Conservation (phyloP, 352 stramenopile genomes). For the Globisporangium irregulare region DNA sequence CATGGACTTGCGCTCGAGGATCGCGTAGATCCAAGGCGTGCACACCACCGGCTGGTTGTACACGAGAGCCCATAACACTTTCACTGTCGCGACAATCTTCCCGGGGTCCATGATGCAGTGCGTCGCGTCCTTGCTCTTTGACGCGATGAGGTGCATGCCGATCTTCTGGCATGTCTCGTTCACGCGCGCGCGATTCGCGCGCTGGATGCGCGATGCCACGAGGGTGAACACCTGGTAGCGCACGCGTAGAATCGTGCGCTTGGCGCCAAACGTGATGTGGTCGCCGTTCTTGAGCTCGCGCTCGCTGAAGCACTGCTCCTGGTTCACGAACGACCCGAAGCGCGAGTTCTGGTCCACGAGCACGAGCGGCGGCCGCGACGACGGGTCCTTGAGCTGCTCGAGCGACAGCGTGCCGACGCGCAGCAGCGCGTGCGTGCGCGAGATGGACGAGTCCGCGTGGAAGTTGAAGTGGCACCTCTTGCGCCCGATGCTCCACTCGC, state of each 20-base stretch:
- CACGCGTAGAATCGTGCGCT: constrained; percentile 75
- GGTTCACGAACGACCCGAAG: constrained; percentile 87
- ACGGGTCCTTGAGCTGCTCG: constrained; percentile 57
- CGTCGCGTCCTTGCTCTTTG: constrained; percentile 59
- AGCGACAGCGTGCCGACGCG: constrained; percentile 60
- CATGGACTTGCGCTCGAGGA: constrained; percentile 69
- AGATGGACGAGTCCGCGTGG: constrained; percentile 78
- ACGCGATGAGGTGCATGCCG: constrained; percentile 73
- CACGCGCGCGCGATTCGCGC: constrained; percentile 51
- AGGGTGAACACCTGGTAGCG: constrained; percentile 82
- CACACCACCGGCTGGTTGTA: constrained; percentile 83
- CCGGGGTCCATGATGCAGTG: constrained; percentile 88
- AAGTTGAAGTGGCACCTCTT: constrained; percentile 88
- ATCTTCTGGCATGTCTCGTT: constrained; percentile 76
- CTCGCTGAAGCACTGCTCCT: constrained; percentile 54
- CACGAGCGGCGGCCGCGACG: constrained; percentile 58
- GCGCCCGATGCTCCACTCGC: constrained; percentile 81
- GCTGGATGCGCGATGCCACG: constrained; percentile 69
- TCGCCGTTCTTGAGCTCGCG: constrained; percentile 61
- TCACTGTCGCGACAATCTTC: constrained; percentile 76
- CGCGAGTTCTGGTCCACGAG: constrained; percentile 80
- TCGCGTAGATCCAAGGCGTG: constrained; percentile 77
- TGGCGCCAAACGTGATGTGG: constrained; percentile 79
- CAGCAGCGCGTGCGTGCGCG: constrained; percentile 69
- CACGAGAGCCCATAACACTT: constrained; percentile 84